These are phyloP conservation scores for Dothistroma septosporum DNA, from an alignment of 2,329 filamentous ascomycete species.

Conservation along the genomic window DNA sequence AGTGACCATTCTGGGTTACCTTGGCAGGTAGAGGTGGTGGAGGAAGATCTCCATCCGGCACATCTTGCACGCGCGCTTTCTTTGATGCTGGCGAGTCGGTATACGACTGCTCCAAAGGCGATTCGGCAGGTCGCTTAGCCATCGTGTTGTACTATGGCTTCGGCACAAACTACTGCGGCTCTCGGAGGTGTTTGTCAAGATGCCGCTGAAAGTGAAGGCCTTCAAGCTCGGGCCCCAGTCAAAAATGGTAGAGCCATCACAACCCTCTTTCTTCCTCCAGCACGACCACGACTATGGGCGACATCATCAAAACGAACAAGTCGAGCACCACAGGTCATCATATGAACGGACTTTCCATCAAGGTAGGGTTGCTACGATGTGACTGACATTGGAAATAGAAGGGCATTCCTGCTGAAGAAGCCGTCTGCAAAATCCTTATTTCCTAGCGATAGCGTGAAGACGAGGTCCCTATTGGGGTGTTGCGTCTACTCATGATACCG, in stretches of 20 bases:
- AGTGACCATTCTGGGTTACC: slow-evolving; percentile 35
- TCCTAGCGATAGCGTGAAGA: too few relatives aligned
- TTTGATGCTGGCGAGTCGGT: slow-evolving; percentile 48
- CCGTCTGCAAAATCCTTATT: too few relatives aligned
- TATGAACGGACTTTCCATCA: too few relatives aligned
- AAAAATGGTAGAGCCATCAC: not conserved
- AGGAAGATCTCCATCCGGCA: slow-evolving; percentile 34
- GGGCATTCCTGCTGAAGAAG: too few relatives aligned
- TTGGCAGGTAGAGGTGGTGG: slow-evolving; percentile 27
- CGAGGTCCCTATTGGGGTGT: too few relatives aligned
- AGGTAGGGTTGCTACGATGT: too few relatives aligned
- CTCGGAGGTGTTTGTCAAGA: not conserved
- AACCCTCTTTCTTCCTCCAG: not conserved
- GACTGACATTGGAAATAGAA: too few relatives aligned
- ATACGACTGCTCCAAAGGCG: slow-evolving; percentile 41
- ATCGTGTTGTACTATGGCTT: slow-evolving; percentile 28
- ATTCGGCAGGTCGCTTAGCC: slow-evolving; percentile 47
- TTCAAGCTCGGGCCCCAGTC: not conserved
- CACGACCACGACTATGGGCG: not conserved
- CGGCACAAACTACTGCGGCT: not conserved
- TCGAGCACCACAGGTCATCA: too few relatives aligned
- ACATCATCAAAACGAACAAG: too few relatives aligned
- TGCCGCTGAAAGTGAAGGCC: not conserved
- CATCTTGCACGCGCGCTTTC: slow-evolving; percentile 45
- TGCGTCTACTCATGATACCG: too few relatives aligned